Evolutionary conservation across 768 basidiomycete species (phyloP).

Genomic region (Mycena rosella): DNA sequence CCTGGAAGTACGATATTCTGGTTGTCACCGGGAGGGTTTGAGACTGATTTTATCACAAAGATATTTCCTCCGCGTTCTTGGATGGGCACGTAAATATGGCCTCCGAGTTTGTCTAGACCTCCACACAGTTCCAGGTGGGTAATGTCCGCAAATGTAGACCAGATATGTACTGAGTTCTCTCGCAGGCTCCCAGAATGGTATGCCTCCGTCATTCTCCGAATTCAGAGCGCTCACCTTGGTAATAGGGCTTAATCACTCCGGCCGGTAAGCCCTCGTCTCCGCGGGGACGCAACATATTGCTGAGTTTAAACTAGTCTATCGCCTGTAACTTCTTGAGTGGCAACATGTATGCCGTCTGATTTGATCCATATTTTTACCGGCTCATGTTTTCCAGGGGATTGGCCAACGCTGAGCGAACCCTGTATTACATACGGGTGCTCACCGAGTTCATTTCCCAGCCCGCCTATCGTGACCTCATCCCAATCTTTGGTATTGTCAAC

Average conservation of each 20-base stretch:
- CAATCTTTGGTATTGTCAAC: slow-evolving; percentile 74
- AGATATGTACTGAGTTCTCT: neutral
- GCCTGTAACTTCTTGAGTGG: slow-evolving; percentile 72
- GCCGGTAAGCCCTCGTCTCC: slow-evolving; percentile 50
- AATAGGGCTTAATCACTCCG: slow-evolving; percentile 69
- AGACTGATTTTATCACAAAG: slow-evolving; percentile 43
- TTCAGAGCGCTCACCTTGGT: neutral
- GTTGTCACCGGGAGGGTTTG: neutral
- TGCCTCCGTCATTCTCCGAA: neutral
- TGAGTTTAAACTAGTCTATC: slow-evolving; percentile 48
- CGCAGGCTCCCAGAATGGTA: slow-evolving; percentile 69
- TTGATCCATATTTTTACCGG: neutral
- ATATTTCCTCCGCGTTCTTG: slow-evolving; percentile 80
- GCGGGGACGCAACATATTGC: neutral
- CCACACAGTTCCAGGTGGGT: slow-evolving; percentile 77
- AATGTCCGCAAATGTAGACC: neutral
- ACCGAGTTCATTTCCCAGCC: slow-evolving; percentile 87
- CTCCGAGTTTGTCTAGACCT: slow-evolving; percentile 86
- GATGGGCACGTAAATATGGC: slow-evolving; percentile 92
- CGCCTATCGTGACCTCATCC: slow-evolving; percentile 69
- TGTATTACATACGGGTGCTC: slow-evolving; percentile 81
- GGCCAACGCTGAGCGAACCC: slow-evolving; percentile 84
- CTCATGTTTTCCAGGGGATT: slow-evolving; percentile 57
- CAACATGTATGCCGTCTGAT: slow-evolving; percentile 63
- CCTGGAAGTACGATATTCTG: slow-evolving; percentile 70